Evolutionary conservation across 768 basidiomycete genomes (phyloP), one percentile per base, ranked within the genome.

Genomic region (Tylopilus intermedius): DNA sequence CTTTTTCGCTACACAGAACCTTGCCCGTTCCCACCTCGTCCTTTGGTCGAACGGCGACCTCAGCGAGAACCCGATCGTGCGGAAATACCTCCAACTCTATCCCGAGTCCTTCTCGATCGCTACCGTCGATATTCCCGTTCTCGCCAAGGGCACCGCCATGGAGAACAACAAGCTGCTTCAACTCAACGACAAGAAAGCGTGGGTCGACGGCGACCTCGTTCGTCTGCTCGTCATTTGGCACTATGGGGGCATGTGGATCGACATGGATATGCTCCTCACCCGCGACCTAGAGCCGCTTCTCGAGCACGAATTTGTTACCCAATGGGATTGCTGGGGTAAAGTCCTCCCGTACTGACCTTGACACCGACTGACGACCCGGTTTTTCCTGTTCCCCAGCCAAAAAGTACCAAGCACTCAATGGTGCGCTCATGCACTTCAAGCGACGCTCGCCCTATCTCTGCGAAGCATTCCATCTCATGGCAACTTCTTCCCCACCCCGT

Each of bases 301-400:
- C 7, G 94, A 96, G 66, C 88, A 91, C 63, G 95, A 98, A 69
- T 98, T 94, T 66, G 90, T 97, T 8, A 94, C 91, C 0, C 94
- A 98, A 67, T 98, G 95, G 95, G 95, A 98, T 64, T 97, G 95
- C 69, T 96, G 96, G 67, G 90, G 94, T 94, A 68, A 57, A 1
- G n/a, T 38, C n/a, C 14, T 45, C 47, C n/a, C 5, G 4, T 8
- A 3, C 30, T 30, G 7, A 3, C 30, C 30, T 30, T 6, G 30
- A 3, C 27, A 30, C 33, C 15, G 11, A 35, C 49, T 62, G 48
- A 66, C 39, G 15, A 24, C 50, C 45, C 37, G 2, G 9, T 2
- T 30, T 9, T 8, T 30, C 8, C 18, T 18, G 18, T 18, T 18
- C 18, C 18, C 33, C 10, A 88, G 88, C 83, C 70, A 87, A 88